These are phyloP conservation scores for Penicillium sp. DNA, from an alignment of 2,329 filamentous ascomycete genomes.

Conservation along the genomic window DNA sequence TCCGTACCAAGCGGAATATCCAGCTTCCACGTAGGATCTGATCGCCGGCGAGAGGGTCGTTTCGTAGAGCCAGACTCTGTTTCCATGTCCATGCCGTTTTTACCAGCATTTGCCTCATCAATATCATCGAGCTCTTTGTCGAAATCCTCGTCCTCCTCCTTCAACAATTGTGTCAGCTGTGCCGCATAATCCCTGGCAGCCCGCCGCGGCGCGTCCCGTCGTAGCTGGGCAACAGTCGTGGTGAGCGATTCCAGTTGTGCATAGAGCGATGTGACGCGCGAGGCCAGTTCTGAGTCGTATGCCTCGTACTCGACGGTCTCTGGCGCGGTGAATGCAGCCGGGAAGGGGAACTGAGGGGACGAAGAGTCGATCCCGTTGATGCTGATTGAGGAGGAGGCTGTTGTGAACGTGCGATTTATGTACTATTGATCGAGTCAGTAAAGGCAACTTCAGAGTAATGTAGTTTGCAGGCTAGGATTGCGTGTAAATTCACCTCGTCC, in stretches of 20 bases:
- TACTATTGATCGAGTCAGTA: conserved; percentile 31
- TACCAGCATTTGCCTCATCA: conserved; percentile 4
- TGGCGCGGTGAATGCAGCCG: conserved; percentile 34
- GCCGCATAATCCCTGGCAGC: conserved; percentile 43
- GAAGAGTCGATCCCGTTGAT: conserved; percentile 49
- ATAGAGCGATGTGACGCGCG: conserved; percentile 45
- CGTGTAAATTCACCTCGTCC: conserved; percentile 33
- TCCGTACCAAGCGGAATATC: conserved; percentile 33
- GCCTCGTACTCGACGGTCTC: conserved; percentile 50
- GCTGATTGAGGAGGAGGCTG: conserved; percentile 45
- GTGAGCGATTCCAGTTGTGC: conserved; percentile 49
- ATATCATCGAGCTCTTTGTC: conserved; percentile 37
- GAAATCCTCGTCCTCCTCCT: conserved; percentile 47
- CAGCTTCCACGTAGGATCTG: conserved; percentile 30
- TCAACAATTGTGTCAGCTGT: conserved; percentile 33
- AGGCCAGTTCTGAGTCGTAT: conserved; percentile 45
- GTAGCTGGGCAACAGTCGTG: conserved; percentile 46
- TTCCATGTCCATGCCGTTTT: conserved; percentile 32
- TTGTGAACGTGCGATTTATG: conserved; percentile 45
- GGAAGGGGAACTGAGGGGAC: conserved; percentile 32
- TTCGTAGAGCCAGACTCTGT: conserved; percentile 33
- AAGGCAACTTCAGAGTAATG: background rate
- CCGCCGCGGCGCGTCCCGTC: conserved; percentile 44
- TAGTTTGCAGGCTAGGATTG: background rate
- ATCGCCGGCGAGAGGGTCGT: background rate